phyloP scores from a whole-genome alignment of 345 rosid genomes.

The Hibiscus tridactylites region DNA sequence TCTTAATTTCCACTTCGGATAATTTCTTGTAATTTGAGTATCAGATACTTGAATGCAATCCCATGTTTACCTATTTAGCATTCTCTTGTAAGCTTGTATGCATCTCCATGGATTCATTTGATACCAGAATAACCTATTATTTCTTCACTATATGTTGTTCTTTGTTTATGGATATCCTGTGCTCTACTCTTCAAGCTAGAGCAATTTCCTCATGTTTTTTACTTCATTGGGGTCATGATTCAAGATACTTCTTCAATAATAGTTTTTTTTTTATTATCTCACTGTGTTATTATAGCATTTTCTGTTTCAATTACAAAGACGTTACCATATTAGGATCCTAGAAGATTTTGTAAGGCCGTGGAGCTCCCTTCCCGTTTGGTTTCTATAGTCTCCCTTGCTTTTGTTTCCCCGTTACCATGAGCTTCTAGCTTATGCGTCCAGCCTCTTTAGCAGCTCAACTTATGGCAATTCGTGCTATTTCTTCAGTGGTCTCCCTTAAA shows the following conservation, averaged over 20 bases:
- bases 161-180: no score
- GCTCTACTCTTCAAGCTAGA: background rate
- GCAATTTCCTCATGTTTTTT: background rate
- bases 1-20: no score
- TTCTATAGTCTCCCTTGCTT: background rate
- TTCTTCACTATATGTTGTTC: no score
- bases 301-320: background rate
- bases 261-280: background rate
- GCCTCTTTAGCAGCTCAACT: background rate
- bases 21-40: no score
- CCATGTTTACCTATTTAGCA: no score
- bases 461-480: background rate
- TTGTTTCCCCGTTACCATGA: background rate
- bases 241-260: background rate
- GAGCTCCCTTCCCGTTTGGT: background rate
- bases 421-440: background rate
- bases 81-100: no score
- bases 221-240: background rate
- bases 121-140: no score
- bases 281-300: background rate
- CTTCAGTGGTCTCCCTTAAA: background rate
- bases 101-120: no score
- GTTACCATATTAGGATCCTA: background rate
- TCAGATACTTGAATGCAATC: no score
- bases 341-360: background rate